Base-by-base conservation (phyloP, 305 asterid genomes). In the Ajuga reptans region DNA sequence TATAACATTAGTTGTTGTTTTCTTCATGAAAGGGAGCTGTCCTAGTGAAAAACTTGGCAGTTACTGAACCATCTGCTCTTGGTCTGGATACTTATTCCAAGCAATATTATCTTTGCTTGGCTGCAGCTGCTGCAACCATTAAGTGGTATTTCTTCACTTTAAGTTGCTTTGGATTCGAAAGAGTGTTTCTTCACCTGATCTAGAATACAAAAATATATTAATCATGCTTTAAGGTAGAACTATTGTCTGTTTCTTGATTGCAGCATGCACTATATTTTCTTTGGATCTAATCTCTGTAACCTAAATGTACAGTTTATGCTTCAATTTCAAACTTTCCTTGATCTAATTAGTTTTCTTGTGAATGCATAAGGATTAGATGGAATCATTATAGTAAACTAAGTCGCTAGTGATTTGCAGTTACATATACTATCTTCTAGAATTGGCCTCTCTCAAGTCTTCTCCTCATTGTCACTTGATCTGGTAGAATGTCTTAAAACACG, bases 51-150 rank as follows among this genome's bases (percentile, higher is more conserved):
- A 84, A 81, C 78, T 79, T 92, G 81, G 96, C 98, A 68, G 96
- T 96, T n/a, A 86, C 76, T 77, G 98, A 85, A 73, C 96, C 91
- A 65, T 92, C 98, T 73, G 98, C 92, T n/a, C 95, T 92, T 81
- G 92, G 97, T 65, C 74, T 92, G 83, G 97, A 89, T 83, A 83
- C 89, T 42, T 86, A 85, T 79, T 83, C 86, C 86, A 92, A 92
- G 84, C 97, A 92, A 75, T 92, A 87, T 78, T 92, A 92, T 82
- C 93, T 92, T 64, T 88, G 97, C 85, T 85, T 92, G 87, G 98
- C 94, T 66, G 97, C 97, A 15, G 97, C 97, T 50, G 87, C 97
- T 71, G 98, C 97, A 59, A 90, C 90, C 56, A 83, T 92, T 81
- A 92, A 90, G 84, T 90, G 98, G 98, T 92, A 90, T 51, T 77